Evolutionary conservation across 495 filamentous ascomycete genomes (phyloP).

Genomic region (Talaromyces borbonicus): DNA sequence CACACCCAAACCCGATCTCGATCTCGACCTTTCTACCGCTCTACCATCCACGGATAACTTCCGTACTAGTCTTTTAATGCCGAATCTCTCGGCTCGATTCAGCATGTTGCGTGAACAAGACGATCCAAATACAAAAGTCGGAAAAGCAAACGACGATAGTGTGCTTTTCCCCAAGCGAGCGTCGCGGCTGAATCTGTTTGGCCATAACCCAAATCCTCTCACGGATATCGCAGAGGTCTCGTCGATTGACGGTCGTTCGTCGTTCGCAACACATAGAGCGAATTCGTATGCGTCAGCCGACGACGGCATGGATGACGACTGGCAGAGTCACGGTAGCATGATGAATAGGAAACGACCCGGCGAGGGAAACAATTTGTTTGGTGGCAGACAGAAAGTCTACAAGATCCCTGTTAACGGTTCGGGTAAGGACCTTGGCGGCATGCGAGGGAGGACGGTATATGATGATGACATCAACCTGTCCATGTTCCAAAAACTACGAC

Average conservation of each 20-base stretch:
- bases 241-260: slow-evolving; percentile 60
- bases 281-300: slow-evolving; percentile 47
- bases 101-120: slow-evolving; percentile 94
- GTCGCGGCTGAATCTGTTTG: slow-evolving; percentile 54
- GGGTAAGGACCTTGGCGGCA: slow-evolving; percentile 27
- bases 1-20: slow-evolving; percentile 44
- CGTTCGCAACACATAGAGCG: slow-evolving; percentile 39
- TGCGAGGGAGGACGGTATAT: slow-evolving; percentile 66
- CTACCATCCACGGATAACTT: slow-evolving; percentile 84
- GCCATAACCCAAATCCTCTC: slow-evolving; percentile 43
- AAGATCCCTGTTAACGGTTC: slow-evolving; percentile 59
- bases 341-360: slow-evolving; percentile 76
- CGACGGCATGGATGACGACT: slow-evolving; percentile 62
- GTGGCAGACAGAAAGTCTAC: slow-evolving; percentile 92
- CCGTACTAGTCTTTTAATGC: slow-evolving; percentile 94
- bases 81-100: slow-evolving; percentile 86
- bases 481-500: slow-evolving; percentile 63
- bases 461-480: slow-evolving; percentile 77
- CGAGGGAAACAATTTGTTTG: slow-evolving; percentile 92
- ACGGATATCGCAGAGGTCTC: slow-evolving; percentile 83
- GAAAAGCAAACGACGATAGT: slow-evolving; percentile 90
- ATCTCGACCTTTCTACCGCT: slow-evolving; percentile 62
- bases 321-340: slow-evolving; percentile 51
- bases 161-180: slow-evolving; percentile 75
- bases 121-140: slow-evolving; percentile 74